Evolutionary conservation across 108 stramenopile species (phyloP).

Genomic region (Pseudonitzschia multiseries): DNA sequence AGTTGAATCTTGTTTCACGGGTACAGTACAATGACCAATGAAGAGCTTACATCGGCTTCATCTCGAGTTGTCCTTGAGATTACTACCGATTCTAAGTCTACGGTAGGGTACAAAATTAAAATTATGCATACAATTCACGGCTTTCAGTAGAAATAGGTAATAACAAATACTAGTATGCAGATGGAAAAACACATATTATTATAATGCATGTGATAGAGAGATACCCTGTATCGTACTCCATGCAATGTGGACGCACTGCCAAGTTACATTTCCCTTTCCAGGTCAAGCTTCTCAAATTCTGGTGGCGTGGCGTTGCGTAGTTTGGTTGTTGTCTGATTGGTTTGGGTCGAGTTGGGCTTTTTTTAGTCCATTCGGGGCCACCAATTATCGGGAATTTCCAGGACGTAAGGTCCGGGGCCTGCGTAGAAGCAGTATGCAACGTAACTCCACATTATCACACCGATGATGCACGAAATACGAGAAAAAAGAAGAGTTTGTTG

Average conservation of each 20-base stretch:
- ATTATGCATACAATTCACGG: no score
- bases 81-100: no score
- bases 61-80: no score
- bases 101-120: no score
- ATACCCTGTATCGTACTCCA: no score
- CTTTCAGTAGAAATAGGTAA: neutral
- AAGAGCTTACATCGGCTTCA: no score
- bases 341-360: neutral
- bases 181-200: neutral
- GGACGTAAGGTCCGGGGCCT: neutral
- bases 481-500: constrained; percentile 17
- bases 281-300: no score
- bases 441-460: neutral
- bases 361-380: neutral
- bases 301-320: no score
- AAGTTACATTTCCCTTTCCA: no score
- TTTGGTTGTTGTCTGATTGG: neutral
- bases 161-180: neutral
- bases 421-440: neutral
- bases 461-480: constrained; percentile 7
- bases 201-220: neutral
- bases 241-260: no score
- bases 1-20: no score
- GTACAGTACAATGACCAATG: no score
- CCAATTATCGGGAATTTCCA: neutral